A percentile compares a stretch with the other conserved stretches of the same genome.
These are phyloP conservation scores for Wickerhamiella qilinensis DNA, from an alignment of 805 yeast genomes.

Conservation along the genomic window DNA sequence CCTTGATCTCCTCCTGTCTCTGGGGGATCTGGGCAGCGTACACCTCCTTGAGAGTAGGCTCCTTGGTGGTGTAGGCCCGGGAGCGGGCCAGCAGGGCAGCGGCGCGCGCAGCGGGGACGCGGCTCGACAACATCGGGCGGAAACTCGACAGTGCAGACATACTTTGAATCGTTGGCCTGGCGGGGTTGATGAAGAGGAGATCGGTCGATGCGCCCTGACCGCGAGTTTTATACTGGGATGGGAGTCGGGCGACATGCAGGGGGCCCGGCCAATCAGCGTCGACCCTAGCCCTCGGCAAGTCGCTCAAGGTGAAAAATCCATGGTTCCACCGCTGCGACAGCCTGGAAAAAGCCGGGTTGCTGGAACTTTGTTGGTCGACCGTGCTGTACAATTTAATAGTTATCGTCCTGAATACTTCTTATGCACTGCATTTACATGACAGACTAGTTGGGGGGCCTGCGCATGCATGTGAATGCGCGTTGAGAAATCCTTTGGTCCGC, in stretches of 20 bases:
- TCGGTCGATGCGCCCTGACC: too few relatives aligned
- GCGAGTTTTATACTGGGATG: too few relatives aligned
- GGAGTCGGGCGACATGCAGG: too few relatives aligned
- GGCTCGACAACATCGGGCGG: neutral
- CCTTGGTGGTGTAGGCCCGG: constrained; percentile 15
- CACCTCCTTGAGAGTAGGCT: constrained; percentile 66
- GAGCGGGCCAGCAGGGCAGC: constrained; percentile 5
- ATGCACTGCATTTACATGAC: too few relatives aligned
- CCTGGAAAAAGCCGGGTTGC: too few relatives aligned
- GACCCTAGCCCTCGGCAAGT: neutral
- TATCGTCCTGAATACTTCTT: too few relatives aligned
- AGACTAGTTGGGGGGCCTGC: too few relatives aligned
- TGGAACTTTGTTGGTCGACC: too few relatives aligned
- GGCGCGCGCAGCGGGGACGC: neutral
- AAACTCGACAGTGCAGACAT: neutral
- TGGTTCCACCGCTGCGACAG: neutral
- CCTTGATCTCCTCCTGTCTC: constrained; percentile 78
- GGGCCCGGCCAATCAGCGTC: neutral
- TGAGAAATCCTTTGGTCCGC: too few relatives aligned
- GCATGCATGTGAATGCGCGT: too few relatives aligned
- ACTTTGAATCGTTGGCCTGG: too few relatives aligned
- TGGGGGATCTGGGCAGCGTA: constrained; percentile 85
- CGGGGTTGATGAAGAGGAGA: neutral
- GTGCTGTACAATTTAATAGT: too few relatives aligned
- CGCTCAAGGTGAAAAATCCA: neutral